phyloP scores from a whole-genome alignment of 495 filamentous ascomycete genomes.

The Aspergillus cavernicola region DNA sequence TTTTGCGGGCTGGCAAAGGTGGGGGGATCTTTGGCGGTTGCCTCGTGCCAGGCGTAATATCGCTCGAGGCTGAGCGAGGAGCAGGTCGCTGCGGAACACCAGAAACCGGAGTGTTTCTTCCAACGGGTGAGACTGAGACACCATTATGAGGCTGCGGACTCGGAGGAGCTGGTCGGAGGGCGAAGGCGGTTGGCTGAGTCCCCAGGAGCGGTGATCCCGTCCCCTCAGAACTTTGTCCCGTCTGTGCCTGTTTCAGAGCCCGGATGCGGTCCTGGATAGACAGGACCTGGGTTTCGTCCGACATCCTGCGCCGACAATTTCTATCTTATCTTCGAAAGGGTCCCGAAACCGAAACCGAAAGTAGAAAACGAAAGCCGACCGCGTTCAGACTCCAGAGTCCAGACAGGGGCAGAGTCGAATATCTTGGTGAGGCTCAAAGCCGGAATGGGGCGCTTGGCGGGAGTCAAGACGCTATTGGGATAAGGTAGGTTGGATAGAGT shows the following conservation, averaged over 20 bases:
- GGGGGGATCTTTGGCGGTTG: constrained; percentile 45
- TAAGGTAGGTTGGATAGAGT: no score
- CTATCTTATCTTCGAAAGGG: neutral
- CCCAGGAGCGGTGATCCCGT: constrained; percentile 19
- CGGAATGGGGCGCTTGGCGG: constrained; percentile 8
- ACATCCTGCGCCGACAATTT: constrained; percentile 9
- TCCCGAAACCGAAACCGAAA: neutral
- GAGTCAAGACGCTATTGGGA: neutral
- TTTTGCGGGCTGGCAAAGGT: constrained; percentile 49
- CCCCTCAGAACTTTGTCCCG: constrained; percentile 38
- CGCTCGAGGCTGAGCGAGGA: constrained; percentile 16
- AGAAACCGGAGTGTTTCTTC: constrained; percentile 16
- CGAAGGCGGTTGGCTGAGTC: constrained; percentile 22
- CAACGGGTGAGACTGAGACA: neutral
- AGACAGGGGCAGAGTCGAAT: neutral
- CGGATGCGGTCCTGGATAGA: constrained; percentile 60
- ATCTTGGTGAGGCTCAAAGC: neutral
- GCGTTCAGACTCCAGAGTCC: neutral
- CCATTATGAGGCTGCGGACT: constrained; percentile 17
- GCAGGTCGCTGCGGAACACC: constrained; percentile 20
- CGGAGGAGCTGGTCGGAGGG: constrained; percentile 35
- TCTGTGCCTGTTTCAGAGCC: constrained; percentile 54
- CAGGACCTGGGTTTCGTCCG: constrained; percentile 40
- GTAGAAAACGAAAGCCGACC: neutral
- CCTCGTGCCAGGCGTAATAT: constrained; percentile 21